phyloP scores from a whole-genome alignment of 371 early-diverging fungal genomes.

The Haplosporangium sp. region DNA sequence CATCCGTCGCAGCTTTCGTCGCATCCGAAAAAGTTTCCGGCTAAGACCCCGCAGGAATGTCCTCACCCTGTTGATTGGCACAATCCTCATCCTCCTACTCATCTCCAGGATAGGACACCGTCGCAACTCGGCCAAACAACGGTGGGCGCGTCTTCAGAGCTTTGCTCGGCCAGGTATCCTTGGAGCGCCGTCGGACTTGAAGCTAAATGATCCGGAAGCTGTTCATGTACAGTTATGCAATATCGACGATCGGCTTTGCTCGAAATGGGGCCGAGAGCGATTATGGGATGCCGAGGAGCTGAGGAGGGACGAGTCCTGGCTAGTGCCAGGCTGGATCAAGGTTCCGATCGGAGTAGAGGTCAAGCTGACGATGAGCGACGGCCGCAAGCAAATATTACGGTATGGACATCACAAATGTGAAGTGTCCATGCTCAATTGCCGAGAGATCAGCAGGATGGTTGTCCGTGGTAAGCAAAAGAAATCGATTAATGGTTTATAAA shows the following conservation, averaged over 20 bases:
- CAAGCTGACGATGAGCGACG: conserved; percentile 17
- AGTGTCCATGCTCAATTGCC: conserved; percentile 6
- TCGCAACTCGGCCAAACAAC: conserved; percentile 16
- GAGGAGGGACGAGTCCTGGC: conserved; percentile 36
- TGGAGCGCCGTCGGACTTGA: conserved; percentile 36
- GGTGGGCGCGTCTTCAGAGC: conserved; percentile 23
- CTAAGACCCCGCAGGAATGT: conserved; percentile 19
- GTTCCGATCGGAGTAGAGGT: conserved; percentile 36
- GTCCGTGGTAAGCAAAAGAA: conserved; percentile 24
- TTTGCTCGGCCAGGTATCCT: conserved; percentile 24
- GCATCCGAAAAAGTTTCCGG: conserved; percentile 8
- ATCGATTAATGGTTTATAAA: not conserved
- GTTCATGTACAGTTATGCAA: conserved; percentile 31
- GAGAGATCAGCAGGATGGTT: conserved; percentile 21
- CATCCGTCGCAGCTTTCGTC: conserved; percentile 13
- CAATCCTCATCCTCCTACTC: conserved; percentile 13
- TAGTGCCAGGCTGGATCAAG: conserved; percentile 32
- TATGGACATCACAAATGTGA: conserved; percentile 41
- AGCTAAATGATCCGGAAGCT: conserved; percentile 3
- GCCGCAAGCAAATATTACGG: conserved; percentile 7
- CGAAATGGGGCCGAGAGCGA: conserved; percentile 21
- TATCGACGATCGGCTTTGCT: conserved; percentile 30
- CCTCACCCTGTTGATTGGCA: conserved; percentile 21
- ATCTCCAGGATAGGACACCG: conserved; percentile 12
- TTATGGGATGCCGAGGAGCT: conserved; percentile 28